phyloP scores from a whole-genome alignment of 345 rosid species.

The Gossypium mustelinum region DNA sequence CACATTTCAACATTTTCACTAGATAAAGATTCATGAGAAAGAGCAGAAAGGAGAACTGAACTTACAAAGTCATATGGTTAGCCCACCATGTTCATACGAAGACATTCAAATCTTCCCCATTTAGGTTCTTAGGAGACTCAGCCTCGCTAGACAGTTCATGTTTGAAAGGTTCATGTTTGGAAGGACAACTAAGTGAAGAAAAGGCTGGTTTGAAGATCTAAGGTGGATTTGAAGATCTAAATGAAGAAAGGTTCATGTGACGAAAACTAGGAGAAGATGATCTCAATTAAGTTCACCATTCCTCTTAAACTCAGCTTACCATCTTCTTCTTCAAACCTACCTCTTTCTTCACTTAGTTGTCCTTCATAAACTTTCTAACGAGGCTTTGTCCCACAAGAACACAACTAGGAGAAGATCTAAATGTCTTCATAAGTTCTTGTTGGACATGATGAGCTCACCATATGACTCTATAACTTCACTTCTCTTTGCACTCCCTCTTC shows the following conservation, averaged over 20 bases:
- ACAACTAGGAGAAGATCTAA: constrained; percentile 26
- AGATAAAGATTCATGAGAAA: not conserved
- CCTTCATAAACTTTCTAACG: constrained; percentile 1
- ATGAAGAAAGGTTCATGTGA: constrained; percentile 14
- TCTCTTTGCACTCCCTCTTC: no score
- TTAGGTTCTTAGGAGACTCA: constrained; percentile 20
- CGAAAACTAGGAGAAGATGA: no score
- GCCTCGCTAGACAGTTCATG: constrained; percentile 9
- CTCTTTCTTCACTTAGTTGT: not conserved
- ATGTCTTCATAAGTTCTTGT: constrained; percentile 11
- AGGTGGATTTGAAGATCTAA: constrained; percentile 12
- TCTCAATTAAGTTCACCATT: no score
- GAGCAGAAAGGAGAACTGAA: not conserved
- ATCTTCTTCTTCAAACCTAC: not conserved
- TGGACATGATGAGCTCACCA: not conserved
- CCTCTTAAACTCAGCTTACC: no score
- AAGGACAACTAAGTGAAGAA: not conserved
- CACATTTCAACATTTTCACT: constrained; percentile 33
- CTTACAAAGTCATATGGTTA: constrained; percentile 29
- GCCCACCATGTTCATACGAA: not conserved
- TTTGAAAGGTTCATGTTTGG: not conserved
- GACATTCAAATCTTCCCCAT: constrained; percentile 27
- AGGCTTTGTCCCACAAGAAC: constrained; percentile 21
- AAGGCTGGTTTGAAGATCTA: not conserved
- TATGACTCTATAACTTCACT: constrained; percentile 34